These are phyloP conservation scores for Purshia tridentata DNA, from an alignment of 306 rosid species.

Conservation along the genomic window DNA sequence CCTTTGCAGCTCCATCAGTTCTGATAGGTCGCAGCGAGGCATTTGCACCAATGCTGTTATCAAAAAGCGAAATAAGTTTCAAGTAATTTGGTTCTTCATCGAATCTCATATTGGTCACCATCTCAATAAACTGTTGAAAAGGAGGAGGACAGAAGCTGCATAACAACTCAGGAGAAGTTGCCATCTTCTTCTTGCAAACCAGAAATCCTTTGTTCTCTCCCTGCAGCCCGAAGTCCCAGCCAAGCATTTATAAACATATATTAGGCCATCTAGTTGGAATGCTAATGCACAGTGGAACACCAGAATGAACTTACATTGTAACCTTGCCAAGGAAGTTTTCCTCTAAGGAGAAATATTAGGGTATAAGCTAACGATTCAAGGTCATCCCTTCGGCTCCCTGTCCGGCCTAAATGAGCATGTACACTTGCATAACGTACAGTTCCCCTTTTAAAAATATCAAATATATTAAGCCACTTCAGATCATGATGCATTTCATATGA, in stretches of 20 bases:
- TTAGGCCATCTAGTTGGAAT: background rate
- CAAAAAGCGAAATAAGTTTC: constrained; percentile 35
- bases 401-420: constrained; percentile 44
- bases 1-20: constrained; percentile 41
- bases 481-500: background rate
- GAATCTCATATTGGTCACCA: constrained; percentile 42
- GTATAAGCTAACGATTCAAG: constrained; percentile 42
- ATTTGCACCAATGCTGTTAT: constrained; percentile 27
- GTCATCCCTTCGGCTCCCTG: constrained; percentile 45
- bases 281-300: background rate
- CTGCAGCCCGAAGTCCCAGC: constrained; percentile 14
- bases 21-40: constrained; percentile 35
- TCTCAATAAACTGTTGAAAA: constrained; percentile 35
- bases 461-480: constrained; percentile 6
- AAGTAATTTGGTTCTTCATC: constrained; percentile 42
- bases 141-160: constrained; percentile 38
- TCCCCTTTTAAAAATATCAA: constrained; percentile 25
- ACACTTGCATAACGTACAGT: constrained; percentile 45
- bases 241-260: constrained; percentile 9
- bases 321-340: constrained; percentile 48
- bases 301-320: constrained; percentile 33
- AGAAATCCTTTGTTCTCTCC: constrained; percentile 46
- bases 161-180: constrained; percentile 37
- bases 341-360: constrained; percentile 38
- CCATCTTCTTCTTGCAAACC: constrained; percentile 45